Evolutionary conservation across 2,329 filamentous ascomycete genomes (phyloP).

Genomic region (Fusarium nygamai): DNA sequence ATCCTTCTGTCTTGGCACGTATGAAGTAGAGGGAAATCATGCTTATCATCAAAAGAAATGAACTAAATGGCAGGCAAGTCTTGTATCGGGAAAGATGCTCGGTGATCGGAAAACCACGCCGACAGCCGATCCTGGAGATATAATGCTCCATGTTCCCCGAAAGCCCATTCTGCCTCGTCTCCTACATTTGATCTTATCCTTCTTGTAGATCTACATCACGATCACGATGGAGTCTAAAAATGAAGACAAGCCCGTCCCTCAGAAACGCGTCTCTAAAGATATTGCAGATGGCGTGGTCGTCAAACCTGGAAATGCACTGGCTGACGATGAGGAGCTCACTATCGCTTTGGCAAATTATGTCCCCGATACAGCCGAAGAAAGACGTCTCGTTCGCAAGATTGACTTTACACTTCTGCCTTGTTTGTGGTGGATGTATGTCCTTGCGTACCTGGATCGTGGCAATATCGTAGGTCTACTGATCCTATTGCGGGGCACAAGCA

Average conservation of each 20-base stretch:
- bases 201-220: accelerated
- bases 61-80: accelerated
- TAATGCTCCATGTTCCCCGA: not conserved
- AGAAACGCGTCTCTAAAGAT: not conserved
- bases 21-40: accelerated
- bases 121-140: not conserved
- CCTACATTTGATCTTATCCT: no score
- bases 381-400: constrained; percentile 55
- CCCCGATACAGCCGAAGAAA: constrained; percentile 38
- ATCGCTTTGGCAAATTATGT: constrained; percentile 12
- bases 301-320: not conserved
- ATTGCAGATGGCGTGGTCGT: not conserved
- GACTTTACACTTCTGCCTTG: constrained; percentile 61
- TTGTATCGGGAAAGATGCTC: accelerated
- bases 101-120: not conserved
- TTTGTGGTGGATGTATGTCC: constrained; percentile 49
- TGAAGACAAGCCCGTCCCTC: accelerated
- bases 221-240: accelerated
- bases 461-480: constrained; percentile 6
- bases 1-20: not conserved
- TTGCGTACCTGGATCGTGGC: constrained; percentile 44
- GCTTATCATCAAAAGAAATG: not conserved
- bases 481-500: constrained; percentile 5
- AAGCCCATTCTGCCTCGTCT: accelerated
- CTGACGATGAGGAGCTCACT: constrained; percentile 1